A percentile compares a stretch with the other conserved stretches of the same genome.
Evolutionary conservation across 208 protist species (phyloP).

Genomic region (Acanthamoeba lenticulata): DNA sequence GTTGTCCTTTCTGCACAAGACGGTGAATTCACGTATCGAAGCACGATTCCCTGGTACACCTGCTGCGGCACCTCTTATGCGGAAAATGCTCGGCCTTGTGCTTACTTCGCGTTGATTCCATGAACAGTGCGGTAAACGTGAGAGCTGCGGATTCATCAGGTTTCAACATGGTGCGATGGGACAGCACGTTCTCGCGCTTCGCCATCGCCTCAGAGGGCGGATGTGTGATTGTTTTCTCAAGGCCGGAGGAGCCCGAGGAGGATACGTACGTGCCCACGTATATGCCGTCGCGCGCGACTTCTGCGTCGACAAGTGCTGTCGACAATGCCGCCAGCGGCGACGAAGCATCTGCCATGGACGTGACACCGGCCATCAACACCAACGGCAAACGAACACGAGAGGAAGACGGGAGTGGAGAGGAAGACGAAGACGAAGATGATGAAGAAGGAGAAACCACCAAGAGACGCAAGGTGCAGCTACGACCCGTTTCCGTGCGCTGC

Average conservation of each 20-base stretch:
- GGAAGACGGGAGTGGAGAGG: too few relatives aligned
- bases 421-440: background rate
- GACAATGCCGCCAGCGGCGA: background rate
- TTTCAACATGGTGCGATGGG: constrained; percentile 43
- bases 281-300: too few relatives aligned
- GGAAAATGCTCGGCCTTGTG: background rate
- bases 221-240: background rate
- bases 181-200: background rate
- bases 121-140: background rate
- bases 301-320: background rate
- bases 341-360: background rate
- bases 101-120: background rate
- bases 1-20: background rate
- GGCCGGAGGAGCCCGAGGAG: background rate
- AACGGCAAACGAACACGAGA: background rate
- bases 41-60: background rate
- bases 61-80: background rate
- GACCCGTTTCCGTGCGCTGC: background rate
- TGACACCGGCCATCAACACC: background rate
- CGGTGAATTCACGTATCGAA: background rate
- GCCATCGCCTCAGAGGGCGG: background rate
- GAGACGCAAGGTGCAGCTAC: background rate
- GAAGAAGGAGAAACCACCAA: background rate
- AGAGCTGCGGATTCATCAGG: background rate
- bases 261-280: background rate